phyloP scores from a whole-genome alignment of 2,329 filamentous ascomycete species.

The Exophiala lecanii-corni region DNA sequence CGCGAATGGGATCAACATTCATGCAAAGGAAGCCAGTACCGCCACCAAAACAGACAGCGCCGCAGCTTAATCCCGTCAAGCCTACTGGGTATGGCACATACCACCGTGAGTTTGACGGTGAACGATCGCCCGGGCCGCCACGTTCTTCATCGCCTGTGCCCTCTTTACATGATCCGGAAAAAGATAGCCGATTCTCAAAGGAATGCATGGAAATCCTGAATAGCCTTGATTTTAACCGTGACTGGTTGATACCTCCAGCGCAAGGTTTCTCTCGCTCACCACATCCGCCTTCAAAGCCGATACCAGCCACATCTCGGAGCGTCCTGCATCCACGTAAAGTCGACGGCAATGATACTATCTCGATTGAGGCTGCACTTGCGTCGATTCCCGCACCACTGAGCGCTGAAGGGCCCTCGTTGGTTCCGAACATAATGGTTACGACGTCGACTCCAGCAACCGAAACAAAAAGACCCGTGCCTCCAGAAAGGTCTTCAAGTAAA shows the following conservation, averaged over 20 bases:
- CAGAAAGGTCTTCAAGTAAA: slow-evolving; percentile 11
- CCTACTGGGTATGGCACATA: neutral
- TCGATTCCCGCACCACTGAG: neutral
- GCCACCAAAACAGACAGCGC: neutral
- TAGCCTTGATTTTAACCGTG: slow-evolving; percentile 15
- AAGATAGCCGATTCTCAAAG: slow-evolving; percentile 14
- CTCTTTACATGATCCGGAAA: slow-evolving; percentile 21
- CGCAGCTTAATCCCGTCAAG: neutral
- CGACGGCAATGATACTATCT: neutral
- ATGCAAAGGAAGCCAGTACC: neutral
- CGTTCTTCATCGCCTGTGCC: slow-evolving; percentile 9
- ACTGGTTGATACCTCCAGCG: slow-evolving; percentile 5
- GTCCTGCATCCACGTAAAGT: neutral
- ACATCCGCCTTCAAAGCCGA: neutral
- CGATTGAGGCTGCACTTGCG: slow-evolving; percentile 6
- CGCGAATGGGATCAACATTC: neutral
- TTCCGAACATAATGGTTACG: slow-evolving; percentile 4
- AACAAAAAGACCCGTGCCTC: slow-evolving; percentile 1
- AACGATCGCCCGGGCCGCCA: neutral
- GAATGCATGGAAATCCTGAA: slow-evolving; percentile 17
- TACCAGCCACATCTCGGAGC: slow-evolving; percentile 5
- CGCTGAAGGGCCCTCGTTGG: neutral
- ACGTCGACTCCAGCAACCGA: neutral
- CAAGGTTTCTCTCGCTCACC: neutral
- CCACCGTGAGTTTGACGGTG: neutral